A percentile compares a stretch with the other conserved stretches of the same genome.
phyloP scores from a whole-genome alignment of 352 stramenopile genomes.

The Globisporangium megalacanthum region DNA sequence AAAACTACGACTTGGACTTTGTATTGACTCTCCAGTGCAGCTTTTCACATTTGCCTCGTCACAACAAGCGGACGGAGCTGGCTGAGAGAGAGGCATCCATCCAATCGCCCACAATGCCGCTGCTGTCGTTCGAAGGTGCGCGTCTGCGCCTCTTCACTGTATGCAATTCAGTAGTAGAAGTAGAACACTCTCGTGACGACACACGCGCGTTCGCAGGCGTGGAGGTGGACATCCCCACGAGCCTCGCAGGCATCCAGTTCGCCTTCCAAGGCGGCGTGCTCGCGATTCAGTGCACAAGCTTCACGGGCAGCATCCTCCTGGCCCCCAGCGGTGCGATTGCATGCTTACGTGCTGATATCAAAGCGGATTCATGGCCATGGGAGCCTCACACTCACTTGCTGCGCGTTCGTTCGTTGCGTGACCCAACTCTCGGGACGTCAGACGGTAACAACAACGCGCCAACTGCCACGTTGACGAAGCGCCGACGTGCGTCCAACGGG shows the following conservation, averaged over 20 bases:
- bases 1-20: neutral
- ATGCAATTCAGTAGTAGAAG: neutral
- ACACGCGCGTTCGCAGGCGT: constrained; percentile 29
- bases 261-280: constrained; percentile 50
- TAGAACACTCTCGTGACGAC: neutral
- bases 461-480: constrained; percentile 36
- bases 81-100: neutral
- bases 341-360: neutral
- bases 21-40: neutral
- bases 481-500: constrained; percentile 32
- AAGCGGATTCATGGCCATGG: neutral
- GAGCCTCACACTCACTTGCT: neutral
- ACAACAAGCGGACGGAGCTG: neutral
- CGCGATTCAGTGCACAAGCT: constrained; percentile 66
- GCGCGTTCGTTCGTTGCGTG: neutral
- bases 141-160: neutral
- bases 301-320: constrained; percentile 66
- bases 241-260: constrained; percentile 61
- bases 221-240: constrained; percentile 60
- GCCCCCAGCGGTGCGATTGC: constrained; percentile 34
- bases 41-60: neutral
- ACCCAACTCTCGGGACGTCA: too few relatives aligned
- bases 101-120: constrained; percentile 31
- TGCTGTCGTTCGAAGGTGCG: constrained; percentile 70
- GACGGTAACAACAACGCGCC: too few relatives aligned